Base-by-base conservation (phyloP, 106 monocot species). In the Agapanthus africanus region DNA sequence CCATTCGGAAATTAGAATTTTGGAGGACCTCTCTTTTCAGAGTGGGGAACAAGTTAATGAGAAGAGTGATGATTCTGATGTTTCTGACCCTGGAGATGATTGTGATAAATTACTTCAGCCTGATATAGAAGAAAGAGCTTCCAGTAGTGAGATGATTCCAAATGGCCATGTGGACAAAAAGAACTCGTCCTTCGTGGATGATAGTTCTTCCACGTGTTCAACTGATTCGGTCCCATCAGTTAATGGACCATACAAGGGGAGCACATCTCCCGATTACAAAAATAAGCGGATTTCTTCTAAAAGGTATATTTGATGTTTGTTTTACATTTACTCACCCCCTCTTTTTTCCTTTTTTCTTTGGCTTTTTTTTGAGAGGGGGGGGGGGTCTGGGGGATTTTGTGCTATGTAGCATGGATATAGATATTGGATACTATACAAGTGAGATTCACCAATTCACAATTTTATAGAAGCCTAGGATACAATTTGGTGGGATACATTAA, bases 141-240 rank as follows among this genome's bases (percentile, higher is more conserved):
- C 72, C 79, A 59, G 70, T 37, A 63, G 63, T 59, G 63, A 63
- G 32, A 81, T 81, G 14, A 34, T 77, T 30, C 78, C 61, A 74
- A 76, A 74, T 76, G 83, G 49, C 6, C 82, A 83, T 49, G 18
- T 33, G 19, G 85, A 82, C 59, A 50, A 68, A 49, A 99, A 81
- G 71, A 73, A 37, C 19, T 38, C 47, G 31, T 76, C 80, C 40
- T 18, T 67, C 73, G 42, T 85, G 68, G 92, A 97, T 77, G 97
- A 99, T 38, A 90, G 87, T 73, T 99, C 92, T 25, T 99, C 90
- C 6, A 87, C 87, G n/a, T 87, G 92, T 80, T 99, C 92, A 39
- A 83, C 87, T 28, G 92, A 99, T 28, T 90, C 93, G 0, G 76
- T 90, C 63, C 89, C 73, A 2, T 82, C 93, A 72, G 46, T 47